These are phyloP conservation scores for Avena atlantica DNA, from an alignment of 176 grass and related monocot genomes.

Conservation along the genomic window DNA sequence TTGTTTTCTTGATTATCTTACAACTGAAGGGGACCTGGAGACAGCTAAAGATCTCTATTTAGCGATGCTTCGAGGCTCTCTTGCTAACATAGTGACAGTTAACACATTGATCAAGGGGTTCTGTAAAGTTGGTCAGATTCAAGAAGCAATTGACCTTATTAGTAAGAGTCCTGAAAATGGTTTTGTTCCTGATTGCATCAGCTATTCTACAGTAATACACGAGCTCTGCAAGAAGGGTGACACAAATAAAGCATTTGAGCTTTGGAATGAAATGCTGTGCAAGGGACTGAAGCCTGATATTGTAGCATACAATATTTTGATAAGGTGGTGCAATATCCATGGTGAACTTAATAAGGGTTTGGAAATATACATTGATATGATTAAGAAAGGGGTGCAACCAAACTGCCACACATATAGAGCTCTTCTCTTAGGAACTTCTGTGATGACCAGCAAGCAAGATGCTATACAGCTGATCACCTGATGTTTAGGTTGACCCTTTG, in stretches of 20 bases:
- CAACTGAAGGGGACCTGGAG: slow-evolving; percentile 19
- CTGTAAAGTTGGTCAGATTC: slow-evolving; percentile 25
- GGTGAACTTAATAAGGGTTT: slow-evolving; percentile 13
- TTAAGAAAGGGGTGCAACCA: slow-evolving; percentile 12
- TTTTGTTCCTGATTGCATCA: slow-evolving; percentile 5
- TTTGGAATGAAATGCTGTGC: slow-evolving; percentile 23
- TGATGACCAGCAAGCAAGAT: neutral
- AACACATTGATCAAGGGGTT: slow-evolving; percentile 31
- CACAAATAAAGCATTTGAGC: slow-evolving; percentile 22
- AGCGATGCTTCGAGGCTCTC: slow-evolving; percentile 23
- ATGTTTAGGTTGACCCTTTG: neutral
- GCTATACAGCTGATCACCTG: neutral
- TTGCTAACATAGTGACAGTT: slow-evolving; percentile 21
- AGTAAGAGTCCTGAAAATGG: slow-evolving; percentile 5
- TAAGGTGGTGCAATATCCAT: slow-evolving; percentile 12
- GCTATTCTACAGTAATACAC: slow-evolving; percentile 28
- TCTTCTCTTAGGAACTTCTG: slow-evolving; percentile 21
- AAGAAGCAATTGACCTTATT: slow-evolving; percentile 23
- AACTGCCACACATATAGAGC: neutral
- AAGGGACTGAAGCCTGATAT: slow-evolving; percentile 22
- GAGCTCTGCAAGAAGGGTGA: slow-evolving; percentile 29
- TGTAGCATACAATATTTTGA: slow-evolving; percentile 28
- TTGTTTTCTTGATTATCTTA: slow-evolving; percentile 27
- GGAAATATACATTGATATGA: slow-evolving; percentile 23
- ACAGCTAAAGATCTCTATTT: slow-evolving; percentile 27